Conservation (phyloP, 2,329 filamentous ascomycete species). For the Septoria linicola region DNA sequence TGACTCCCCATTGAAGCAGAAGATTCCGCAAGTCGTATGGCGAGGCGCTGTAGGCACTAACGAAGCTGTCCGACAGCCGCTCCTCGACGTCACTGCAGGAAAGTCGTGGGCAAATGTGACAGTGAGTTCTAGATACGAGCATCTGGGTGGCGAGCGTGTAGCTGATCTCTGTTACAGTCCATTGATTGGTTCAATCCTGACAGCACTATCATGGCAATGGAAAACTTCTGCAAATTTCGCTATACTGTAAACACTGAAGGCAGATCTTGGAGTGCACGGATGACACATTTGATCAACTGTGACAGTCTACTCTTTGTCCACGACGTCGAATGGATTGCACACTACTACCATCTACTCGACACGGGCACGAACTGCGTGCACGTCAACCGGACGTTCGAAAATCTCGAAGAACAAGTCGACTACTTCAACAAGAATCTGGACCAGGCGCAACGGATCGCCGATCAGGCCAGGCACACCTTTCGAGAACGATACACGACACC, state of each 20-base stretch:
- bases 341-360: conserved; percentile 31
- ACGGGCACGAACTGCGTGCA: conserved; percentile 29
- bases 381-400: conserved; percentile 28
- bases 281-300: conserved; percentile 36
- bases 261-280: conserved; percentile 29
- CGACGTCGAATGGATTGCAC: conserved; percentile 32
- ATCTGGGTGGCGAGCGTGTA: not conserved
- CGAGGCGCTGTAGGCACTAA: conserved; percentile 33
- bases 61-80: conserved; percentile 30
- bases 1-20: conserved; percentile 27
- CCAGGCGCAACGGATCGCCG: conserved; percentile 27
- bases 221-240: conserved; percentile 32
- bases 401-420: conserved; percentile 29
- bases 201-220: conserved; percentile 27
- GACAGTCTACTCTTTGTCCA: conserved; percentile 31
- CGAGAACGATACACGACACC: conserved; percentile 30
- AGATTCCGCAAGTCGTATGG: conserved; percentile 36
- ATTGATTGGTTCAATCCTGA: conserved; percentile 29
- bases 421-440: conserved; percentile 26
- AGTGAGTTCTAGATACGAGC: conserved; percentile 15
- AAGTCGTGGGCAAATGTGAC: conserved; percentile 41
- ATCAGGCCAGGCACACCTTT: conserved; percentile 22
- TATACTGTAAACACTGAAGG: conserved; percentile 36
- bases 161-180: conserved; percentile 17
- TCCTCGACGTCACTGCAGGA: conserved; percentile 34